Base-by-base conservation (phyloP, 345 rosid species). In the Passiflora organensis region DNA sequence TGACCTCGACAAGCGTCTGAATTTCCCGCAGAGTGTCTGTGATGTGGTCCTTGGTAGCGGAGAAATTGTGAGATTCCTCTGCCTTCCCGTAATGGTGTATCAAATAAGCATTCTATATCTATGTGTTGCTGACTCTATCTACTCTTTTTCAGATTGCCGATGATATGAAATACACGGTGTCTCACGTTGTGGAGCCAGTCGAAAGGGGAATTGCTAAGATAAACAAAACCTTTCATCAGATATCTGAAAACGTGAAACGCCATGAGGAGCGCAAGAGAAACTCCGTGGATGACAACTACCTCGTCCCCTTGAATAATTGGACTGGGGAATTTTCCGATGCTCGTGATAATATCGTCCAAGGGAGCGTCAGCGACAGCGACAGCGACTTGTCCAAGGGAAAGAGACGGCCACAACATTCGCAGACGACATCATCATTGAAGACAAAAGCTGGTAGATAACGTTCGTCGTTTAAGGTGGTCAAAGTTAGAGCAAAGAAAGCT, bases 111-210 rank as follows among this genome's bases (percentile, higher is more conserved):
- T 28, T 28, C 48, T 37, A 36, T 9, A 5, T 47, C 10, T 38
- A 49, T 43, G 42, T 13, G 21, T 61, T 41, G 36, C 39, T 68
- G 37, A 62, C 36, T 36, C 51, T n/a, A n/a, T 3, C 23, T 57
- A 41, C 52, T 19, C 42, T 38, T 38, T 60, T 50, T 44, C 75
- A 91, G 98, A 93, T 93, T 65, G 97, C 74, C 44, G 99, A 89
- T 63, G 99, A 93, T 78, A 89, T 93, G 99, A 93, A 86, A 79
- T 93, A 84, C 67, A 93, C 99, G 16, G 95, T 93, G 6, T 93
- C 97, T 0, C 99, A 93, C 17, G 95, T 93, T 51, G 99, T 93
- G 38, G 95, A 93, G 63, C 99, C 99, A 10, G 99, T 89, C 8
- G 97, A 93, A 66, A 86, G 96, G 72, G 99, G 99, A 53, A 75